These are phyloP conservation scores for Cystobasidium tubakii DNA, from an alignment of 768 basidiomycete species.

Conservation along the genomic window DNA sequence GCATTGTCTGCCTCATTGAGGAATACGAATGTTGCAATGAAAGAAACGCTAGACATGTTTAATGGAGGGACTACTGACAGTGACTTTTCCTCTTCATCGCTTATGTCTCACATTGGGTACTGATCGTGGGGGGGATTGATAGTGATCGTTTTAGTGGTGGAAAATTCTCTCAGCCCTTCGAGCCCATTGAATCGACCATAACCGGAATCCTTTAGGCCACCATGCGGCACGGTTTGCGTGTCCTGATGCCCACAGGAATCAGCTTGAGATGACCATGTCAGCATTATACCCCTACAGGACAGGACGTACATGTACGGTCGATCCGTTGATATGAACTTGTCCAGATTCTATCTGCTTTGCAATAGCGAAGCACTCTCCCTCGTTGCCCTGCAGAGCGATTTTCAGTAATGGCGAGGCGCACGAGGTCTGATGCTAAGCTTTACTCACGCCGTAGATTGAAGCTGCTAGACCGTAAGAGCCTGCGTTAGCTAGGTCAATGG, in stretches of 20 bases:
- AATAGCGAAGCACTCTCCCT: conserved; percentile 43
- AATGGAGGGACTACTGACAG: too few relatives aligned
- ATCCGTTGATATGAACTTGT: conserved; percentile 45
- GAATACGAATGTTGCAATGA: too few relatives aligned
- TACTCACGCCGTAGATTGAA: conserved; percentile 46
- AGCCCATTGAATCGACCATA: conserved; percentile 49
- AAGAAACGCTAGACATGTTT: too few relatives aligned
- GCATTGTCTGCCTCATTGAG: too few relatives aligned
- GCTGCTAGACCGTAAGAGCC: conserved; percentile 47
- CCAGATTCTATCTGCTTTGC: conserved; percentile 47
- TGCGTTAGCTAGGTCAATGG: conserved; percentile 47
- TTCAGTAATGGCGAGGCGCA: too few relatives aligned
- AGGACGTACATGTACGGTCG: conserved; percentile 47
- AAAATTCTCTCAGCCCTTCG: conserved; percentile 48
- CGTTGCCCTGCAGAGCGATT: conserved; percentile 42
- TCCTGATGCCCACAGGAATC: too few relatives aligned
- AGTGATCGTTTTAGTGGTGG: conserved; percentile 42
- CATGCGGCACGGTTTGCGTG: conserved; percentile 46
- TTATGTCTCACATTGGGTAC: conserved; percentile 25
- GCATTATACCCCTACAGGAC: too few relatives aligned
- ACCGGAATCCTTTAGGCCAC: conserved; percentile 48
- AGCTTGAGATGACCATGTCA: too few relatives aligned
- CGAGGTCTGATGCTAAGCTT: too few relatives aligned
- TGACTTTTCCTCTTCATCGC: too few relatives aligned
- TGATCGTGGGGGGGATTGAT: conserved; percentile 1